Conservation (phyloP, 768 basidiomycete species). For the Chalciporus pseudorubinellus region DNA sequence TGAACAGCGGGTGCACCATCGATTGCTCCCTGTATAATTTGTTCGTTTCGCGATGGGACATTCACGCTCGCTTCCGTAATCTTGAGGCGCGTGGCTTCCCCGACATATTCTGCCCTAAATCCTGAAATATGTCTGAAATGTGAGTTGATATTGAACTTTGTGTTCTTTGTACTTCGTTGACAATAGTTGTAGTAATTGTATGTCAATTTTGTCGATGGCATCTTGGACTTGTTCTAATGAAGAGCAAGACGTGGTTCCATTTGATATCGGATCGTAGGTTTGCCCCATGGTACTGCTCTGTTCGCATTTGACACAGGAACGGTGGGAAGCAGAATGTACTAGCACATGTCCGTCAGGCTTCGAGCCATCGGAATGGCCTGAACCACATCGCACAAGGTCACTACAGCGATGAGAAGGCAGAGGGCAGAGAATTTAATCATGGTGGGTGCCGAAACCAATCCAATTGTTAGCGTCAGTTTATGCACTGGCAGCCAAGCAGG, state of each 20-base stretch:
- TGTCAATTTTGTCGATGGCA: slow-evolving; percentile 18
- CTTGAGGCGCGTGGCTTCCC: slow-evolving; percentile 28
- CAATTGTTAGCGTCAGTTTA: background rate
- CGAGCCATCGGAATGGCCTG: background rate
- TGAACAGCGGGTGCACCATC: slow-evolving; percentile 15
- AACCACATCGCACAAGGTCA: background rate
- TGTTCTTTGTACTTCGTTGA: slow-evolving; percentile 12
- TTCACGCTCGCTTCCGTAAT: slow-evolving; percentile 11
- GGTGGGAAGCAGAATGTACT: slow-evolving; percentile 11
- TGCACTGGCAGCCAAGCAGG: background rate
- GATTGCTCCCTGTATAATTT: slow-evolving; percentile 21
- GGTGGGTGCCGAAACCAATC: background rate
- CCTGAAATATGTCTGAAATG: background rate
- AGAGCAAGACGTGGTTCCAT: slow-evolving; percentile 26
- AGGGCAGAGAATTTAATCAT: slow-evolving; percentile 1
- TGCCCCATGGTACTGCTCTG: slow-evolving; percentile 23
- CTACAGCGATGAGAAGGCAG: background rate
- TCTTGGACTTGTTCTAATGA: slow-evolving; percentile 20
- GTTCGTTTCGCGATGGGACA: slow-evolving; percentile 10
- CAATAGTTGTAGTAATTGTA: slow-evolving; percentile 18
- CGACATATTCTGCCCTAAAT: slow-evolving; percentile 19
- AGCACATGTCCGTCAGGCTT: slow-evolving; percentile 13
- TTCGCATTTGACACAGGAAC: slow-evolving; percentile 16
- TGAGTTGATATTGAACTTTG: background rate
- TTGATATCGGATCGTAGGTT: slow-evolving; percentile 16